Percentiles rank a stretch among this genome's conserved stretches.
phyloP scores from a whole-genome alignment of 306 rosid genomes.

The Glycine latifolia region DNA sequence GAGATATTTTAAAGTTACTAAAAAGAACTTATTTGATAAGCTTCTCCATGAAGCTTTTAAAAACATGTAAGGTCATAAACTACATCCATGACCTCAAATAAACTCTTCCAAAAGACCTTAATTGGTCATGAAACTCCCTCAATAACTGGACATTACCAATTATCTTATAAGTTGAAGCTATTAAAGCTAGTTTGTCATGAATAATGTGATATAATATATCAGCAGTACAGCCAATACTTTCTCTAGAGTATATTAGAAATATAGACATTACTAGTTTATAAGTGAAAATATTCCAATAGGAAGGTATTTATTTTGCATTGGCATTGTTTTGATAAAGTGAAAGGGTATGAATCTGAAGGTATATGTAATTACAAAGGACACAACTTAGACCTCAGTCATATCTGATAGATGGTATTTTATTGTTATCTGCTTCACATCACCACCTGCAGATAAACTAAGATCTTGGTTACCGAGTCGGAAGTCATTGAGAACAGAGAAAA shows the following conservation, averaged over 20 bases:
- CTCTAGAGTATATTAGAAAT: neutral
- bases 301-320: constrained; percentile 38
- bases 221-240: neutral
- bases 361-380: constrained; percentile 55
- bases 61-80: neutral
- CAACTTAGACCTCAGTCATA: constrained; percentile 88
- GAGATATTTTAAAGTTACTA: neutral
- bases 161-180: constrained; percentile 22
- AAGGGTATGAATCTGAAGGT: constrained; percentile 46
- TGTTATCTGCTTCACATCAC: constrained; percentile 95
- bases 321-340: constrained; percentile 32
- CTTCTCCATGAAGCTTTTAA: neutral
- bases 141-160: constrained; percentile 22
- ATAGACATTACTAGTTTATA: constrained; percentile 18
- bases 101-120: constrained; percentile 6
- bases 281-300: constrained; percentile 23
- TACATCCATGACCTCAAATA: neutral
- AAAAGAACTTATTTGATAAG: neutral
- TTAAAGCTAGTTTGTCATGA: constrained; percentile 29
- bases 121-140: constrained; percentile 28
- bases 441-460: constrained; percentile 92
- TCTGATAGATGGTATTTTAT: constrained; percentile 74
- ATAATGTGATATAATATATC: constrained; percentile 23
- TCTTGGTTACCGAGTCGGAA: constrained; percentile 53
- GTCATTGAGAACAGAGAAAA: constrained; percentile 34